Conservation (phyloP, 208 protist species). For the Herpetomonas tarakana region DNA sequence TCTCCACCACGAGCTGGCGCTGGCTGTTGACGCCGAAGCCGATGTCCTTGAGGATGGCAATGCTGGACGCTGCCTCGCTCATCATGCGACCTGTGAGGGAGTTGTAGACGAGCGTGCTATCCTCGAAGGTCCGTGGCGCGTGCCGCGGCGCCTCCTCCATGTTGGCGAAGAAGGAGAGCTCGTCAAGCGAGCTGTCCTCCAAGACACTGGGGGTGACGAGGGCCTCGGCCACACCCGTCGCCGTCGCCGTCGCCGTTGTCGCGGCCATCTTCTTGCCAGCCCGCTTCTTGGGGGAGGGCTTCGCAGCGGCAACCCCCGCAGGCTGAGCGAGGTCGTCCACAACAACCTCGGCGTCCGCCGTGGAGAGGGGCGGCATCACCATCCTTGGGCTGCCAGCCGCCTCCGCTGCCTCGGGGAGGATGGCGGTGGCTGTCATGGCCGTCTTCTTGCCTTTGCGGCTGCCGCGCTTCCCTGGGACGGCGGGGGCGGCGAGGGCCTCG, state of each 20-base stretch:
- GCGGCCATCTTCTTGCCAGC: conserved; percentile 2
- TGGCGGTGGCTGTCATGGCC: background rate
- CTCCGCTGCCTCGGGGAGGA: background rate
- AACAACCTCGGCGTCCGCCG: background rate
- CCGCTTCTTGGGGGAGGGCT: background rate
- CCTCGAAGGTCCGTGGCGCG: conserved; percentile 6
- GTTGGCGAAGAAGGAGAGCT: conserved; percentile 10
- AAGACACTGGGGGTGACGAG: background rate
- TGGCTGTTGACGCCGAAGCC: conserved; percentile 78
- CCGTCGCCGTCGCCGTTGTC: background rate
- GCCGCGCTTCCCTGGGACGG: background rate
- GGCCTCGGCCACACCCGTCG: background rate
- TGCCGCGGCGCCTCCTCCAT: conserved; percentile 1
- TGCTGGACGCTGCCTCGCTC: conserved; percentile 55
- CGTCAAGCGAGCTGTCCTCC: background rate
- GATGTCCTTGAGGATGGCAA: conserved; percentile 54
- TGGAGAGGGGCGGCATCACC: conserved; percentile 1
- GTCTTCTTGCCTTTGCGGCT: background rate
- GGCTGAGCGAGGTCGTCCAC: background rate
- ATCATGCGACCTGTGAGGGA: conserved; percentile 83
- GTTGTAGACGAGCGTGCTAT: conserved; percentile 74
- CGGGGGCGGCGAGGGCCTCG: background rate
- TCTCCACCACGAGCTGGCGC: conserved; percentile 61
- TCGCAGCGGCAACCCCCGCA: background rate
- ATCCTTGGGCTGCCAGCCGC: background rate